Evolutionary conservation across 345 rosid genomes (phyloP).

Genomic region (Gossypium herbaceum): DNA sequence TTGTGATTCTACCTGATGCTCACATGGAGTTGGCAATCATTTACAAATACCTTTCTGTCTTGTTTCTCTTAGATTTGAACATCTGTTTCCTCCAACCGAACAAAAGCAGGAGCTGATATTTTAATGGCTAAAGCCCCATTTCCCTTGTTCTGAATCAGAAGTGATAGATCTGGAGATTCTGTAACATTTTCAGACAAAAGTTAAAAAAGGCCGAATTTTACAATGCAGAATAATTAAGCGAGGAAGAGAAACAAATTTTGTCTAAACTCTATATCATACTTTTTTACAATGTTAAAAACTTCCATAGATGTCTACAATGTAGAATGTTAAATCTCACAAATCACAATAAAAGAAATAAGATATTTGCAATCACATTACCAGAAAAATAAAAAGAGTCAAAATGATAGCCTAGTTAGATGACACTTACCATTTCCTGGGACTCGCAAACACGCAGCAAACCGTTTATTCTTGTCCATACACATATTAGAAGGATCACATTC

Average conservation of each 20-base stretch:
- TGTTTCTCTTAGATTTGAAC: conserved; percentile 49
- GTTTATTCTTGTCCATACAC: conserved; percentile 47
- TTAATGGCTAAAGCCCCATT: conserved; percentile 39
- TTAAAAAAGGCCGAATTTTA: conserved; percentile 19
- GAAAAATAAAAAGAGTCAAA: background rate
- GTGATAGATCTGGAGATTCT: conserved; percentile 70
- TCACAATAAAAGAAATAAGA: background rate
- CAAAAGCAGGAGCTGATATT: conserved; percentile 53
- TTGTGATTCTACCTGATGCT: background rate
- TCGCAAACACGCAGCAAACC: conserved; percentile 72
- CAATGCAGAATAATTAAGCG: background rate
- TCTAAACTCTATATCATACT: background rate
- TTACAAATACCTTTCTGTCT: conserved; percentile 41
- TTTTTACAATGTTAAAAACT: background rate
- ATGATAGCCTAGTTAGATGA: background rate
- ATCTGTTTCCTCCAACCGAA: conserved; percentile 39
- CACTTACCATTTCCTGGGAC: conserved; percentile 71
- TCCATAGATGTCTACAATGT: background rate
- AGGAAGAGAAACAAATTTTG: background rate
- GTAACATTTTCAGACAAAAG: conserved; percentile 18
- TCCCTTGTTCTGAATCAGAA: conserved; percentile 67
- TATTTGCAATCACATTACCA: background rate
- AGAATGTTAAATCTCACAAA: background rate
- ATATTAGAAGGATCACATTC: conserved; percentile 64
- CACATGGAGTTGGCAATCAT: background rate